Conservation (phyloP, 331 rosid genomes). For the Pyrus hybrid region DNA sequence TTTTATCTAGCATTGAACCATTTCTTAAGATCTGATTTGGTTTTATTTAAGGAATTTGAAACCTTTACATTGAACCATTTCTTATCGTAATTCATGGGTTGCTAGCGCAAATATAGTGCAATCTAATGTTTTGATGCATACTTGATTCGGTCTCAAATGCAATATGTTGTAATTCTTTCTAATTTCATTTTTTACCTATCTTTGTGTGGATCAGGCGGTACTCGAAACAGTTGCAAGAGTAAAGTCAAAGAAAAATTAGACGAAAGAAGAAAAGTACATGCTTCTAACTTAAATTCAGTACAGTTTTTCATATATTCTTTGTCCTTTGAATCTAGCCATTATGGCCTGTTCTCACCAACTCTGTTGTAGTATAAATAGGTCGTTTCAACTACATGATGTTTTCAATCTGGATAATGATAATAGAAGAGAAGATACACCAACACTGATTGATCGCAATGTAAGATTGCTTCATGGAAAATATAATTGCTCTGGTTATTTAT, state of each 20-base stretch:
- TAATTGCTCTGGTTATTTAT: constrained; percentile 4
- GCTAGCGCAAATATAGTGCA: no score
- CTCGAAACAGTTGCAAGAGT: constrained; percentile 98
- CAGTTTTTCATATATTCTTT: no score
- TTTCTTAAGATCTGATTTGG: background rate
- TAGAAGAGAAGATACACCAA: constrained; percentile 98
- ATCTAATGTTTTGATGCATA: no score
- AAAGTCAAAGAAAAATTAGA: constrained; percentile 87
- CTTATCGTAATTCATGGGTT: background rate
- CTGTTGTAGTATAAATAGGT: no score
- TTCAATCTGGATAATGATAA: no score
- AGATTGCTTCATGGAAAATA: constrained; percentile 8
- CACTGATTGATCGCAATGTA: constrained; percentile 90
- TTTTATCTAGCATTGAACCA: background rate
- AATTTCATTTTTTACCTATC: background rate
- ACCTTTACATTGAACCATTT: background rate
- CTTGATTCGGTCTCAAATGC: no score
- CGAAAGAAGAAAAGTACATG: no score
- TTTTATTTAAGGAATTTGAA: background rate
- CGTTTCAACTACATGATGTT: no score
- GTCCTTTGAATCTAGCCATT: no score
- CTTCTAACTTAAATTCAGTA: no score
- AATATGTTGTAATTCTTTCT: no score
- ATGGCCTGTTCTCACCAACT: no score
- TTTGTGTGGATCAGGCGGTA: constrained; percentile 70